phyloP scores from a whole-genome alignment of 1,139 yeast species.

The Hanseniaspora uvarum region DNA sequence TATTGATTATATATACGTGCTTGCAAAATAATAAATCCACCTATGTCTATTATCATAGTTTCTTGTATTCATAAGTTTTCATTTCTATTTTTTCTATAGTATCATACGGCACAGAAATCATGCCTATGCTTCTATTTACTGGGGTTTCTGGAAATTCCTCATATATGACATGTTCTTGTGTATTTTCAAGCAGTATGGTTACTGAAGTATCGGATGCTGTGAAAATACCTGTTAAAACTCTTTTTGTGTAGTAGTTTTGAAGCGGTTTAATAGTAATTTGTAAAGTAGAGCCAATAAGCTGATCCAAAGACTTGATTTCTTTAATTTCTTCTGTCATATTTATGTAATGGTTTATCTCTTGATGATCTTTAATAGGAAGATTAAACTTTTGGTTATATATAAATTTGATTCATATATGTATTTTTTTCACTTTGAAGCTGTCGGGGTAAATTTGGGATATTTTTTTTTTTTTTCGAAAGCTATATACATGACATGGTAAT shows the following conservation, averaged over 20 bases:
- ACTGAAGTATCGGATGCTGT: slow-evolving; percentile 4
- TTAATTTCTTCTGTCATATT: background rate
- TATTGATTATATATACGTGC: too few species aligned
- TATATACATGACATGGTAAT: too few species aligned
- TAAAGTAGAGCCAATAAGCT: slow-evolving; percentile 4
- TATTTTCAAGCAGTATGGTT: slow-evolving; percentile 1
- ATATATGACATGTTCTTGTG: background rate
- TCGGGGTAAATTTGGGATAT: too few species aligned
- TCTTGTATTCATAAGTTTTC: slow-evolving; percentile 1
- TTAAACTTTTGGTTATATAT: background rate
- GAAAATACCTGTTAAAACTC: slow-evolving; percentile 5
- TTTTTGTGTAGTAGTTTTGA: background rate
- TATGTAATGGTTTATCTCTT: background rate
- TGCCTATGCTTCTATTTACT: slow-evolving; percentile 4
- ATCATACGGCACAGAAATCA: slow-evolving; percentile 3
- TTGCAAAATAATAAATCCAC: too few species aligned
- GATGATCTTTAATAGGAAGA: background rate
- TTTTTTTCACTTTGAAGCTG: background rate
- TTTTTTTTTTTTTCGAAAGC: too few species aligned
- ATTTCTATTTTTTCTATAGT: slow-evolving; percentile 9
- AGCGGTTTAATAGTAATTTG: background rate
- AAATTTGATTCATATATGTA: background rate
- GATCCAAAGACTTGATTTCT: background rate
- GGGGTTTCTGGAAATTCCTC: background rate
- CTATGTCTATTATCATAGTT: background rate